phyloP scores from a whole-genome alignment of 139 green algal genomes.

The Trebouxia sp. region DNA sequence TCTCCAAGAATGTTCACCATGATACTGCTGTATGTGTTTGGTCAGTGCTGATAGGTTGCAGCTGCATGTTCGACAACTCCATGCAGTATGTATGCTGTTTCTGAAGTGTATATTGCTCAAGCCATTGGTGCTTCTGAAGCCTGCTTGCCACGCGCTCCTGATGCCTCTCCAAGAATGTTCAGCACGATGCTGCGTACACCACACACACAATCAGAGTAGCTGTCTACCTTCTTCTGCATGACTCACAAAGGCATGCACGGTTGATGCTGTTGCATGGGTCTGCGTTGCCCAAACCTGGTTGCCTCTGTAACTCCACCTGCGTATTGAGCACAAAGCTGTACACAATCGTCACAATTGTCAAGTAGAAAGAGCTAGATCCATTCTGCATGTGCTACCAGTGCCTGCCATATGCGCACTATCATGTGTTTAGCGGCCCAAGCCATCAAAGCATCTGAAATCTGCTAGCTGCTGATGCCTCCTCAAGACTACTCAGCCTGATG shows the following conservation, averaged over 20 bases:
- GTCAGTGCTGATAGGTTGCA: too few relatives aligned
- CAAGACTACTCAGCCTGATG: slow-evolving; percentile 77
- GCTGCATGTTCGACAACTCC: neutral
- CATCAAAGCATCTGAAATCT: slow-evolving; percentile 72
- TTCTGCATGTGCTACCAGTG: too few relatives aligned
- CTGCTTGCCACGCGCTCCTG: slow-evolving; percentile 63
- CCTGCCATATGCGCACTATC: too few relatives aligned
- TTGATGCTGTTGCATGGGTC: slow-evolving; percentile 39
- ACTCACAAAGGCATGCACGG: neutral
- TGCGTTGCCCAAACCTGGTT: too few relatives aligned
- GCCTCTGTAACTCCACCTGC: too few relatives aligned
- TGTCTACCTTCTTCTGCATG: too few relatives aligned
- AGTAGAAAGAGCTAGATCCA: too few relatives aligned
- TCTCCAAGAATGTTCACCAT: slow-evolving; percentile 82
- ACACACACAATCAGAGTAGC: too few relatives aligned
- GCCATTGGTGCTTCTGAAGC: slow-evolving; percentile 74
- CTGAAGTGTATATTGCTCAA: slow-evolving; percentile 47
- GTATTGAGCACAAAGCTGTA: too few relatives aligned
- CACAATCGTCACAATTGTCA: too few relatives aligned
- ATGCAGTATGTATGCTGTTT: slow-evolving; percentile 12
- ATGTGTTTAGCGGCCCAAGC: too few relatives aligned
- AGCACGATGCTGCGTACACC: slow-evolving; percentile 59
- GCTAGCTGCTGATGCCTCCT: slow-evolving; percentile 57
- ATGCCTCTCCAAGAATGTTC: slow-evolving; percentile 73
- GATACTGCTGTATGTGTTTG: slow-evolving; percentile 44